phyloP scores from a whole-genome alignment of 2,329 filamentous ascomycete genomes.

The Trichophyton schoenleinii region DNA sequence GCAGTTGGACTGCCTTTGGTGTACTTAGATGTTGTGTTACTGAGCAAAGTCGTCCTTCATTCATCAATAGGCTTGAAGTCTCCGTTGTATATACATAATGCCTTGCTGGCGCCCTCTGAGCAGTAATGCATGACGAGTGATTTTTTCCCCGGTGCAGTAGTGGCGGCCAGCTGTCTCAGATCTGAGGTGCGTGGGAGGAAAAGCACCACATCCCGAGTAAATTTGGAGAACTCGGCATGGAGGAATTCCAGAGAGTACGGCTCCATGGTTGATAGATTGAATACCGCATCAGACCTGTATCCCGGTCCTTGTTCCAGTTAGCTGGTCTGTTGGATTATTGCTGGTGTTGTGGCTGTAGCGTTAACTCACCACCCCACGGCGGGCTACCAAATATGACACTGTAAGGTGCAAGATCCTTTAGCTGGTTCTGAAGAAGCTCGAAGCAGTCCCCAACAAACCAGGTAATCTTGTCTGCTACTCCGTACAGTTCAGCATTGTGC shows the following conservation, averaged over 20 bases:
- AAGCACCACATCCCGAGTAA: slow-evolving; percentile 49
- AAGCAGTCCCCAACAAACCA: slow-evolving; percentile 88
- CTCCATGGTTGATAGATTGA: slow-evolving; percentile 74
- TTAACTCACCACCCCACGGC: slow-evolving; percentile 53
- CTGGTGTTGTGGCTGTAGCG: slow-evolving; percentile 12
- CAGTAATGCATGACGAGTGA: slow-evolving; percentile 80
- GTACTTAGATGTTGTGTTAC: not conserved
- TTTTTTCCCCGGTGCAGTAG: slow-evolving; percentile 39
- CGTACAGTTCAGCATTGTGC: slow-evolving; percentile 80
- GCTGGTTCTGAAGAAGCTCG: slow-evolving; percentile 46
- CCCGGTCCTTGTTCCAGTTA: slow-evolving; percentile 40
- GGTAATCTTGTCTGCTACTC: slow-evolving; percentile 61
- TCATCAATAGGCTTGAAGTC: slow-evolving; percentile 29
- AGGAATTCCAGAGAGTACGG: slow-evolving; percentile 63
- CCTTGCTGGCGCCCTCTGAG: slow-evolving; percentile 77
- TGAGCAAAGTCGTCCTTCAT: not conserved
- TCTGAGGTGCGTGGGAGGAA: slow-evolving; percentile 81
- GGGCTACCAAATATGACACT: slow-evolving; percentile 58
- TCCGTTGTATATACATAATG: slow-evolving; percentile 48
- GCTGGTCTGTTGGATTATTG: not conserved
- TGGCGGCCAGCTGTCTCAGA: slow-evolving; percentile 59
- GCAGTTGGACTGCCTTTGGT: not conserved
- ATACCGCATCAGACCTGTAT: slow-evolving; percentile 56
- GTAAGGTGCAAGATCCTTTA: slow-evolving; percentile 37
- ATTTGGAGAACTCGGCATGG: slow-evolving; percentile 46